Base-by-base conservation (phyloP, 2,329 filamentous ascomycete species). In the Neopestalotiopsis clavispora region DNA sequence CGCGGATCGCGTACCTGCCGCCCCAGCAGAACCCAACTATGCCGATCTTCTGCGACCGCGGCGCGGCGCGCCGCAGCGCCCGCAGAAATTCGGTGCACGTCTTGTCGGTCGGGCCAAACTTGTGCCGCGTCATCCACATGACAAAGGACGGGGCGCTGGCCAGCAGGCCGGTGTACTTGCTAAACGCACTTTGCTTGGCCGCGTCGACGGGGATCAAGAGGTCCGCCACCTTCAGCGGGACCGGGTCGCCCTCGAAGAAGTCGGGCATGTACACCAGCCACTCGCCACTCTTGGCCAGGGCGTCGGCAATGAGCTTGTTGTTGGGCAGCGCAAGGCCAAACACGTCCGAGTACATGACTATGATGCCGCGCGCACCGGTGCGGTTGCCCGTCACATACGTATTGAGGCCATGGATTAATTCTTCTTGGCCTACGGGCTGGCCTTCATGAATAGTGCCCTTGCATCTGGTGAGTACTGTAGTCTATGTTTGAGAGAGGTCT, bases 21-120 rank as follows among this genome's bases (percentile, higher is more conserved):
- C 86, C 86, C 85, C 85, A 88, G 78, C 85, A 87, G 77, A 86
- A 88, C 0, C 85, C 86, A 0, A 84, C 84, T 0, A 80, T 82
- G 34, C 81, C 84, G 63, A 87, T 75, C 68, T 81, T 82, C 59
- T 71, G 70, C 28, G 42, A 70, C 13, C 20, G 67, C 14, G 75
- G 76, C 10, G 76, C 80, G 20, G 71, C 78, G 13, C 72, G 75
- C 64, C 78, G 71, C 70, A 81, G 67, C 32, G 66, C 69, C 28
- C 65, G 32, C 57, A 82, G 68, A 66, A 79, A 81, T 7, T 81
- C 77, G 58, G 77, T 75, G 70, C 79, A 81, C 2, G 75, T 68
- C 60, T 77, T 75, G n/a, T 80, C 73, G 0, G 78, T 78, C 14
- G 72, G 71, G 1, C 62, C 75, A 2, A 70, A 64, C 56, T 77